Conservation (phyloP, 345 rosid species). For the Rhodomyrtus tomentosa region DNA sequence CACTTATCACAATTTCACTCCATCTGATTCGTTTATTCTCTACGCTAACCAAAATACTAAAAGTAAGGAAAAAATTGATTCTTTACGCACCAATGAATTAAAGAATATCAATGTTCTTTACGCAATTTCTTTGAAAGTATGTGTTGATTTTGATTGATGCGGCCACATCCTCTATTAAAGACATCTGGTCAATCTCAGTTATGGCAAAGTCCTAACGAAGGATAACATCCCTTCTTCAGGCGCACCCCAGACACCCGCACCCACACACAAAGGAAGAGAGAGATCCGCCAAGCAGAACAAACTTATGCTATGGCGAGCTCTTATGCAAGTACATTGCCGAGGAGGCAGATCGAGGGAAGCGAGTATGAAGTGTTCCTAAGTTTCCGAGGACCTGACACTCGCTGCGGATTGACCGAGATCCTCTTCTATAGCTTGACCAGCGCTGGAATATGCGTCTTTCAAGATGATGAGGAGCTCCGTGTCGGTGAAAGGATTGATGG, state of each 20-base stretch:
- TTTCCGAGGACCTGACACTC: neutral
- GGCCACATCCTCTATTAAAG: neutral
- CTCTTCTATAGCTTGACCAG: neutral
- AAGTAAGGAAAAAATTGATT: neutral
- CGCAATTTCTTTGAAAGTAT: neutral
- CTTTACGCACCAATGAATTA: neutral
- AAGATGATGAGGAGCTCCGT: neutral
- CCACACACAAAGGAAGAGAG: neutral
- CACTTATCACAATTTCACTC: no score
- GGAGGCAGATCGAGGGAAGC: no score
- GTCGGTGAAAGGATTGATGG: neutral
- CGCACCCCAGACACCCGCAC: neutral
- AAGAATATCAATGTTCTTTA: neutral
- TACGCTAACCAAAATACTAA: neutral
- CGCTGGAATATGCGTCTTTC: neutral
- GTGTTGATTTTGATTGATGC: neutral
- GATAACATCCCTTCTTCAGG: neutral
- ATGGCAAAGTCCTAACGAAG: neutral
- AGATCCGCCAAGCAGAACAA: neutral
- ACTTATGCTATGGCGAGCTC: neutral
- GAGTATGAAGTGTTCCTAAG: neutral
- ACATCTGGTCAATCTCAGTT: neutral
- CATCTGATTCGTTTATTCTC: no score
- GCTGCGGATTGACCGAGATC: neutral
- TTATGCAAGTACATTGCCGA: neutral